phyloP scores from a whole-genome alignment of 805 yeast species.

The Hanseniaspora guilliermondii region DNA sequence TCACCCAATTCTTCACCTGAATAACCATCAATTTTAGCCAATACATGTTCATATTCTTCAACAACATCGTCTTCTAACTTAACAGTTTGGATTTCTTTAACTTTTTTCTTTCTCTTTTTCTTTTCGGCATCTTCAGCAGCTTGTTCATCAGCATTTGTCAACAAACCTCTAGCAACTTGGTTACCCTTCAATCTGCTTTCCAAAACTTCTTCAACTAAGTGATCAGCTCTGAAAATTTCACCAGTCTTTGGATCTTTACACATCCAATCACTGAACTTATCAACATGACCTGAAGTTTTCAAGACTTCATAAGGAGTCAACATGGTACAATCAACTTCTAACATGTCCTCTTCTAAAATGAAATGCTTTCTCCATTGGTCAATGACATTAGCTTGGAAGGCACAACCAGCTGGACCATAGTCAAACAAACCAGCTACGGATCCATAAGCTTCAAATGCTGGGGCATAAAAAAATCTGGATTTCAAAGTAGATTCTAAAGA shows the following conservation, averaged over 20 bases:
- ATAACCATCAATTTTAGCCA: conserved; percentile 91
- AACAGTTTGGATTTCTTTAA: conserved; percentile 81
- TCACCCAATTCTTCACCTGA: conserved; percentile 89
- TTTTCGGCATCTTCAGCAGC: conserved; percentile 65
- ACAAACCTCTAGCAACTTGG: conserved; percentile 84
- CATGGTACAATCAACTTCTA: conserved; percentile 97
- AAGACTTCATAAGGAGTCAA: conserved; percentile 94
- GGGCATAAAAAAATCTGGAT: conserved; percentile 94
- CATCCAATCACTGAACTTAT: conserved; percentile 99
- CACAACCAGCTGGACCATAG: conserved; percentile 99
- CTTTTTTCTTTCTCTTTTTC: conserved; percentile 90
- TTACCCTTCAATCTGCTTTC: conserved; percentile 95
- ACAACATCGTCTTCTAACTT: conserved; percentile 73
- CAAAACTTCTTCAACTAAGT: conserved; percentile 91
- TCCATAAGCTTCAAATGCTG: conserved; percentile 93
- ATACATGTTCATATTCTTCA: conserved; percentile 67
- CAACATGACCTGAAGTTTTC: conserved; percentile 98
- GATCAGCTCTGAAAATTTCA: conserved; percentile 97
- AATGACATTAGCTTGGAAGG: conserved; percentile 87
- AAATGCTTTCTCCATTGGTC: conserved; percentile 98
- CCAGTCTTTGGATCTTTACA: conserved; percentile 91
- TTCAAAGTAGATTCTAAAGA: conserved; percentile 79
- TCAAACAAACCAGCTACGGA: conserved; percentile 97
- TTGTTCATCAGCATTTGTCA: conserved; percentile 39
- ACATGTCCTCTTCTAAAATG: conserved; percentile 94